A percentile compares a stretch with the other conserved stretches of the same genome.
These are phyloP conservation scores for Euphrasia confusa DNA, from an alignment of 257 asterid species.

Conservation along the genomic window DNA sequence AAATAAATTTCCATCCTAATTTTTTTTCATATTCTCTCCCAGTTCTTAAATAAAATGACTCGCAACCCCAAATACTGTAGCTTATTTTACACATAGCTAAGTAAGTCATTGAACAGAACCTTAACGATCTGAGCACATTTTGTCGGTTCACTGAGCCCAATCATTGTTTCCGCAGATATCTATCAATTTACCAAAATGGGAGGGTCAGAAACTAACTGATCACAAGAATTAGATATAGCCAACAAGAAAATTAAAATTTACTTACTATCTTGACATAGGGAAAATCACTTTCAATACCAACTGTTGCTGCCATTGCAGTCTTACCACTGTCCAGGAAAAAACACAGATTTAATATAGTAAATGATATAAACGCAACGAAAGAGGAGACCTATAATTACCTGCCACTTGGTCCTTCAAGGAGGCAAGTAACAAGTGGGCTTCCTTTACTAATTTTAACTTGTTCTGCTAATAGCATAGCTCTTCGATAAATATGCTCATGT, in stretches of 20 bases:
- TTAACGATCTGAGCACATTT: slow-evolving; percentile 90
- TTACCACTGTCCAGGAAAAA: slow-evolving; percentile 68
- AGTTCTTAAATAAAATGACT: too few relatives aligned
- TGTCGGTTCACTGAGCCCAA: slow-evolving; percentile 92
- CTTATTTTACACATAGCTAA: slow-evolving; percentile 14
- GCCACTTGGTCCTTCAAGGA: slow-evolving; percentile 99
- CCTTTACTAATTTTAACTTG: slow-evolving; percentile 89
- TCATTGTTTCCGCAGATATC: slow-evolving; percentile 98
- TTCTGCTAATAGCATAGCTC: slow-evolving; percentile 81
- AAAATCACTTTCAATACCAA: slow-evolving; percentile 86
- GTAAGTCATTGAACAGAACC: slow-evolving; percentile 40
- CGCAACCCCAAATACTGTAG: background rate
- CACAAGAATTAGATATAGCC: background rate
- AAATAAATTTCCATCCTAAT: too few relatives aligned
- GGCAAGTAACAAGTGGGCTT: slow-evolving; percentile 88
- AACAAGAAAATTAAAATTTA: slow-evolving; percentile 22
- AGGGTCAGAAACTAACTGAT: slow-evolving; percentile 20
- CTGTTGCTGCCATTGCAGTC: slow-evolving; percentile 93
- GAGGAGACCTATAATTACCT: slow-evolving; percentile 46
- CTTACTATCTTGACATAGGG: slow-evolving; percentile 98
- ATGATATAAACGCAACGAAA: slow-evolving; percentile 20
- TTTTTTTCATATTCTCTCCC: too few relatives aligned
- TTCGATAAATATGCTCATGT: slow-evolving; percentile 69
- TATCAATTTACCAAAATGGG: slow-evolving; percentile 29
- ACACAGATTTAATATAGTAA: slow-evolving; percentile 20